phyloP scores from a whole-genome alignment of 176 grass and related monocot genomes.

The Zoysia japonica region DNA sequence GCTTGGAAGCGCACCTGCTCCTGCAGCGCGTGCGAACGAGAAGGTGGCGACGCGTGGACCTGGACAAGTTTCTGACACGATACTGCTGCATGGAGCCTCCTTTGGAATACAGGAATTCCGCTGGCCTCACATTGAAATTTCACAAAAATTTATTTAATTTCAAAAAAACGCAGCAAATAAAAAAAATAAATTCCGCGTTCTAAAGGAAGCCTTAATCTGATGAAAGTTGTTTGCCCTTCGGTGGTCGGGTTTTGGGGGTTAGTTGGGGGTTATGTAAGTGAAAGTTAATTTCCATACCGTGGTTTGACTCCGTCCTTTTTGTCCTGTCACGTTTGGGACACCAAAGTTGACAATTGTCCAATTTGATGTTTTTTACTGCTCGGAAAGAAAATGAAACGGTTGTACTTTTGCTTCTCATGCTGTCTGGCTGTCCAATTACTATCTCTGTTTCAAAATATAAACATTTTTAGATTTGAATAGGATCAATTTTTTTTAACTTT shows the following conservation, averaged over 20 bases:
- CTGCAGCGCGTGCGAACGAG: background rate
- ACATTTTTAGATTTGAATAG: no score
- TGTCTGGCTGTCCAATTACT: no score
- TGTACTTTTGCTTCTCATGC: no score
- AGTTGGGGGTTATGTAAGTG: background rate
- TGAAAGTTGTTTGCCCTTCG: background rate
- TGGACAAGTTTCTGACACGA: background rate
- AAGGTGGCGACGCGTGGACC: slow-evolving; percentile 21
- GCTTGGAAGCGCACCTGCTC: background rate
- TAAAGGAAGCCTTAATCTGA: background rate
- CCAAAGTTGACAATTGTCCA: background rate
- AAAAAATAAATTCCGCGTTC: no score
- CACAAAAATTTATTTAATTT: no score
- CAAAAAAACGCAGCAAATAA: no score
- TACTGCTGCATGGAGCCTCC: background rate
- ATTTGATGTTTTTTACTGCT: background rate
- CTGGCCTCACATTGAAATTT: no score
- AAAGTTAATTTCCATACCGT: background rate
- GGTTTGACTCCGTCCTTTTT: background rate
- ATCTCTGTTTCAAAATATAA: no score
- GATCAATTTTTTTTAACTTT: no score
- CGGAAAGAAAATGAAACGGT: no score
- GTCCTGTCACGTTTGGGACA: background rate
- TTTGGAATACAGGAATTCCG: no score
- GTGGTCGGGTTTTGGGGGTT: background rate